Base-by-base conservation (phyloP, 768 basidiomycete genomes). In the Mrakia hoshinonis region DNA sequence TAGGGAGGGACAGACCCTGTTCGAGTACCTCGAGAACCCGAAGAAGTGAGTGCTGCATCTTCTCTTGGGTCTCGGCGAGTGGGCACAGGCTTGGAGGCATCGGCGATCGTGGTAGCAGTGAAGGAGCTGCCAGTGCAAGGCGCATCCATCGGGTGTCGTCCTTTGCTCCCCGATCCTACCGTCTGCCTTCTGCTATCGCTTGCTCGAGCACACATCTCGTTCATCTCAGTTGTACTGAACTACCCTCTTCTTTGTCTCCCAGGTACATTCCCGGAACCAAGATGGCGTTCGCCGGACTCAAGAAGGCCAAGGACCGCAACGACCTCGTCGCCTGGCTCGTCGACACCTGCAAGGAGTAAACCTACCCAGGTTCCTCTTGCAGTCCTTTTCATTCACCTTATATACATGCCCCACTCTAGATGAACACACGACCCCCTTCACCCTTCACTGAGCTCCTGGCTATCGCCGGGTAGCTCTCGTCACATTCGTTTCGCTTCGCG, bases 201-300 rank as follows among this genome's bases (percentile, higher is more conserved):
- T n/a, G n/a, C n/a, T n/a, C n/a, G n/a, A n/a, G n/a, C n/a, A n/a
- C n/a, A n/a, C n/a, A n/a, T n/a, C n/a, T n/a, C n/a, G n/a, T n/a
- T n/a, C n/a, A n/a, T n/a, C n/a, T n/a, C n/a, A n/a, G n/a, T n/a
- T n/a, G n/a, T n/a, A n/a, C n/a, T n/a, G n/a, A n/a, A 10, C 11
- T 29, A 5, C n/a, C 29, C 39, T 24, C 29, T 47, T n/a, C 43
- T 13, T 11, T 24, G 11, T 24, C 39, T 7, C 54, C 26, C 48
- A 95, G 95, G 91, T 90, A 71, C 74, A 84, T 80, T 29, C 46
- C 67, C 38, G 93, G 94, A 61, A 96, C 94, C 64, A 96, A 95
- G 84, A 97, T 97, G 94, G 94, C 93, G 70, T 97, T 96, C 76
- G 92, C 93, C 75, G 95, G 95, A 77, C 82, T 98, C 80, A 98